phyloP scores from a whole-genome alignment of 2,329 filamentous ascomycete genomes.

The Hymenoscyphus fraxineus region DNA sequence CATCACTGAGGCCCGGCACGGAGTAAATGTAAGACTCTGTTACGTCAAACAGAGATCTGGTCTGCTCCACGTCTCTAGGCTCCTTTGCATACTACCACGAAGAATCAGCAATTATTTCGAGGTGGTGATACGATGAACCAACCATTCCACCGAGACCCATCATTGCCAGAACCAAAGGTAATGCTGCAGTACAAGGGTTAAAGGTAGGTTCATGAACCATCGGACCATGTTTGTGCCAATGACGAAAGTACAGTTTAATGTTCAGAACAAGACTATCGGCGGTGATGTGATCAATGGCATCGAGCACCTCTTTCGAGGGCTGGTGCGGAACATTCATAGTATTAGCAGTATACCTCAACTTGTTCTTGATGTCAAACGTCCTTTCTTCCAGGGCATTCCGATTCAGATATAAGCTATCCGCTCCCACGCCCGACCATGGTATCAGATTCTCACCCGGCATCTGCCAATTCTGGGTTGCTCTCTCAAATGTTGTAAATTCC shows the following conservation, averaged over 20 bases:
- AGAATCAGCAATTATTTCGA: conserved; percentile 7
- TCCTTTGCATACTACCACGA: conserved; percentile 29
- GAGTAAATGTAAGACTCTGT: conserved; percentile 32
- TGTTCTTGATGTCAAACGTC: conserved; percentile 31
- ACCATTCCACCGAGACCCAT: conserved; percentile 35
- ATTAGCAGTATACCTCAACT: conserved; percentile 28
- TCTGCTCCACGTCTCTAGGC: conserved; percentile 20
- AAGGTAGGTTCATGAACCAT: conserved; percentile 34
- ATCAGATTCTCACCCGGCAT: conserved; percentile 25
- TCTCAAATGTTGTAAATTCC: conserved; percentile 30
- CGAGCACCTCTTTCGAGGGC: conserved; percentile 25
- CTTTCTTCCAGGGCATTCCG: conserved; percentile 25
- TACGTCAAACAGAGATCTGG: conserved; percentile 28
- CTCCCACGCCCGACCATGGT: conserved; percentile 21
- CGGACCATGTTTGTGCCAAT: conserved; percentile 35
- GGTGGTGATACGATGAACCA: conserved; percentile 7
- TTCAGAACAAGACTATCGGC: conserved; percentile 26
- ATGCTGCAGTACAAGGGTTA: conserved; percentile 29
- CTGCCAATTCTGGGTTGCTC: conserved; percentile 27
- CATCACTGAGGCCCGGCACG: conserved; percentile 28
- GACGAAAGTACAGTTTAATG: conserved; percentile 33
- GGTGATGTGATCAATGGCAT: conserved; percentile 30
- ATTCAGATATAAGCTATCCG: conserved; percentile 20
- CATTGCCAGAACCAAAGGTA: conserved; percentile 31
- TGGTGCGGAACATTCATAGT: conserved; percentile 21